A percentile compares a stretch with the other conserved stretches of the same genome.
Conservation (phyloP, 352 stramenopile species). For the Globisporangium radiosum region DNA sequence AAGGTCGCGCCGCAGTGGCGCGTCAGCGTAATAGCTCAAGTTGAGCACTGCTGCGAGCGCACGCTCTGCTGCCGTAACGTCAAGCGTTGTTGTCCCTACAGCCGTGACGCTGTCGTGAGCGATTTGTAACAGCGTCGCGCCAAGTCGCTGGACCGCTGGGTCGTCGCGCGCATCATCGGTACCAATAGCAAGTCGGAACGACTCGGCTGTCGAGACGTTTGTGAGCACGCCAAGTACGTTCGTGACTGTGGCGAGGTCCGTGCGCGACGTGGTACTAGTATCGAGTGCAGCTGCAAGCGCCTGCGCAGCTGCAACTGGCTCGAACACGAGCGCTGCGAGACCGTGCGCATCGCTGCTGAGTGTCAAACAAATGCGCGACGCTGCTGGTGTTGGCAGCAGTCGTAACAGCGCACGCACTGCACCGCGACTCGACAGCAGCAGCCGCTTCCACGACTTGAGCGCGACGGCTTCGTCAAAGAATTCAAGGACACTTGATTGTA, state of each 20-base stretch:
- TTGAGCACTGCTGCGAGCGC: conserved; percentile 60
- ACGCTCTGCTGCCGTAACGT: conserved; percentile 20
- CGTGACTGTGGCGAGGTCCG: conserved; percentile 5
- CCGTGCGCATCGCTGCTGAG: conserved; percentile 34
- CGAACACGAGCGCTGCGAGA: conserved; percentile 16
- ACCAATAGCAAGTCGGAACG: conserved; percentile 21
- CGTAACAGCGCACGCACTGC: conserved; percentile 13
- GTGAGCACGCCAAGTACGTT: conserved; percentile 50
- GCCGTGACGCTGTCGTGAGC: neutral
- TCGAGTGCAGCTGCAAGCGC: conserved; percentile 4
- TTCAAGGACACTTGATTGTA: conserved; percentile 26
- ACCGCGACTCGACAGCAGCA: conserved; percentile 16
- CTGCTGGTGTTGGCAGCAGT: conserved; percentile 10
- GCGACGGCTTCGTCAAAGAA: conserved; percentile 45
- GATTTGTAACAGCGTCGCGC: conserved; percentile 6
- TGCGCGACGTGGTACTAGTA: neutral
- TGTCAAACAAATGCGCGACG: conserved; percentile 48
- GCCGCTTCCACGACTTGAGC: conserved; percentile 53
- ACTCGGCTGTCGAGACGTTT: conserved; percentile 44
- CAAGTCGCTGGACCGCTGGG: neutral
- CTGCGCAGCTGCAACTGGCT: conserved; percentile 10
- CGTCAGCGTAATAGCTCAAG: conserved; percentile 36
- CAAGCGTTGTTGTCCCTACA: neutral
- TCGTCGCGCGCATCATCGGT: conserved; percentile 5
- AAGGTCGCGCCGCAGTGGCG: conserved; percentile 30